Evolutionary conservation across 805 yeast species (phyloP).

Genomic region (Blastobotrys parvus): DNA sequence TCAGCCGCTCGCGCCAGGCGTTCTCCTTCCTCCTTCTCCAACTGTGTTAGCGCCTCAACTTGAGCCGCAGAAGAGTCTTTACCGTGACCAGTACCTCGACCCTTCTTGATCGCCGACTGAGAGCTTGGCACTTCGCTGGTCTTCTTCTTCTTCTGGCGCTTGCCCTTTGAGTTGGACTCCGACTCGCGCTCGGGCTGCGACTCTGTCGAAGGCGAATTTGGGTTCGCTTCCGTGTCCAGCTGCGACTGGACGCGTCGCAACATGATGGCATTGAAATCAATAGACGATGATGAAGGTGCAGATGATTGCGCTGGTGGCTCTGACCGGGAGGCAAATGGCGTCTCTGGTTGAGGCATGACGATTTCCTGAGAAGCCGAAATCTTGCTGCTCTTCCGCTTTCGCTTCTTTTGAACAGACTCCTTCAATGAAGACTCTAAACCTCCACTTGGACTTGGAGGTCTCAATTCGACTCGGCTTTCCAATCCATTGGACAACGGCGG

Average conservation of each 20-base stretch:
- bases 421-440: background rate
- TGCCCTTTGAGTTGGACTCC: background rate
- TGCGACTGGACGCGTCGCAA: background rate
- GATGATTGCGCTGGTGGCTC: background rate
- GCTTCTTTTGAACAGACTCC: background rate
- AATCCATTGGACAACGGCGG: background rate
- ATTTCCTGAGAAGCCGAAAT: too few relatives aligned
- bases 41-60: too few relatives aligned
- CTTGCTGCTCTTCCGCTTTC: background rate
- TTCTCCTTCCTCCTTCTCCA: background rate
- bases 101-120: too few relatives aligned
- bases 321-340: background rate
- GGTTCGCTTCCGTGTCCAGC: background rate
- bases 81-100: too few relatives aligned
- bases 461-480: background rate
- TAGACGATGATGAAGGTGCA: background rate
- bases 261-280: background rate
- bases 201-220: background rate
- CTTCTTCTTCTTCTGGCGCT: background rate
- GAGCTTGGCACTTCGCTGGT: background rate
- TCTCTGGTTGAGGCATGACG: background rate
- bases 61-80: background rate
- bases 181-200: background rate
- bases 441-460: background rate
- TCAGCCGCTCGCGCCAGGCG: background rate